phyloP scores from a whole-genome alignment of 805 yeast genomes.

The Starmerella apicola region DNA sequence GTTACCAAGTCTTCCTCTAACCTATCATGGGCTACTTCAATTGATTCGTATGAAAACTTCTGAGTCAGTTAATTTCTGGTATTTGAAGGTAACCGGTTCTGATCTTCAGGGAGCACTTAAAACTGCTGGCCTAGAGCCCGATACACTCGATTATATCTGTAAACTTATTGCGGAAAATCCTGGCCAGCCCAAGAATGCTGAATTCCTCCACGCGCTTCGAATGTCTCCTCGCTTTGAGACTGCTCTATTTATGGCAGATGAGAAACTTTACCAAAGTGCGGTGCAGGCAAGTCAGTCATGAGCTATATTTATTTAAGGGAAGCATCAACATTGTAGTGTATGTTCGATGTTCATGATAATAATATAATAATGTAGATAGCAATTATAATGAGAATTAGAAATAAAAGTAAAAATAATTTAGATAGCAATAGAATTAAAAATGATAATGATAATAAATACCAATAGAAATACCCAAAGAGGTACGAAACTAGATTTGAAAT shows the following conservation, averaged over 20 bases:
- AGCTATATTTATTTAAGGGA: too few relatives aligned
- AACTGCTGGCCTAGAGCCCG: conserved; percentile 21
- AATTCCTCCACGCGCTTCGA: conserved; percentile 13
- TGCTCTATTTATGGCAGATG: conserved; percentile 18
- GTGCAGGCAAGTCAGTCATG: too few relatives aligned
- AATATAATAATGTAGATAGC: too few relatives aligned
- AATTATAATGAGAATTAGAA: too few relatives aligned
- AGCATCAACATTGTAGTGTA: too few relatives aligned
- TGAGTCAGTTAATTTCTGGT: conserved; percentile 16
- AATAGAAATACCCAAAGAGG: too few relatives aligned
- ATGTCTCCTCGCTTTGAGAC: conserved; percentile 16
- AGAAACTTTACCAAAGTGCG: neutral
- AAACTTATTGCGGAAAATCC: conserved; percentile 10
- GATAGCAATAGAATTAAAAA: too few relatives aligned
- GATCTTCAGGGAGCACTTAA: conserved; percentile 15
- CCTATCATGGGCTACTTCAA: conserved; percentile 16
- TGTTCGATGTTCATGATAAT: too few relatives aligned
- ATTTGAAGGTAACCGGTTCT: conserved; percentile 9
- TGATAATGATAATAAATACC: too few relatives aligned
- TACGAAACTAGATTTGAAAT: too few relatives aligned
- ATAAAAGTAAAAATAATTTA: neutral
- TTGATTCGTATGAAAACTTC: conserved; percentile 10
- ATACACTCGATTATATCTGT: conserved; percentile 17
- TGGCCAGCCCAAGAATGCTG: conserved; percentile 7
- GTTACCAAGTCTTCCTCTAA: conserved; percentile 16